Evolutionary conservation across 2,329 filamentous ascomycete genomes (phyloP).

Genomic region (Sclerotinia subarctica): DNA sequence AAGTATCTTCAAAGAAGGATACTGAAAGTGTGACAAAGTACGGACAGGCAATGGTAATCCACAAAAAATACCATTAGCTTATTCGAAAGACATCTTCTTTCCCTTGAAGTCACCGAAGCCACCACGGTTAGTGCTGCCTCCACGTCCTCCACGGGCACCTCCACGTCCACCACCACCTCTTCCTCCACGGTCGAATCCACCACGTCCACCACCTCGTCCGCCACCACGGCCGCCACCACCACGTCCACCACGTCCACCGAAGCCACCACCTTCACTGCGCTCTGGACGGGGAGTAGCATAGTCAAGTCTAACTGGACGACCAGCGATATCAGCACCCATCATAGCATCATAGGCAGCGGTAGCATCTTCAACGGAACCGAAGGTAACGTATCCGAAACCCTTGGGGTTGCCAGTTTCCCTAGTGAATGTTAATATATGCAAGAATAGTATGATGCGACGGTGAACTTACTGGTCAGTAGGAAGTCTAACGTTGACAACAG

Average conservation of each 20-base stretch:
- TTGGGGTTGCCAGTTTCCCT: constrained; percentile 64
- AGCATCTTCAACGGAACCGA: constrained; percentile 64
- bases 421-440: constrained; percentile 31
- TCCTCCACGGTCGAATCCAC: constrained; percentile 40
- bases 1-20: constrained; percentile 24
- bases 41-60: constrained; percentile 28
- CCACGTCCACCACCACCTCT: constrained; percentile 43
- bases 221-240: constrained; percentile 42
- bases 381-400: constrained; percentile 73
- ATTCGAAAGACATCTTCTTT: constrained; percentile 48
- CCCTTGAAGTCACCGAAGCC: constrained; percentile 59
- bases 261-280: constrained; percentile 46
- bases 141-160: constrained; percentile 43
- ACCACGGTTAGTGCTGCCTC: constrained; percentile 48
- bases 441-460: background rate
- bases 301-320: constrained; percentile 65
- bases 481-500: constrained; percentile 63
- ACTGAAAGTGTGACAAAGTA: constrained; percentile 33
- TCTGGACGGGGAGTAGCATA: constrained; percentile 60
- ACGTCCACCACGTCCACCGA: constrained; percentile 44
- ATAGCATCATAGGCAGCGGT: constrained; percentile 59
- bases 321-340: constrained; percentile 60
- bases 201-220: constrained; percentile 36
- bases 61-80: constrained; percentile 26
- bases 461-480: constrained; percentile 58